A percentile compares a stretch with the other conserved stretches of the same genome.
These are phyloP conservation scores for Penicillium verrucosum DNA, from an alignment of 2,329 filamentous ascomycete genomes.

Conservation along the genomic window DNA sequence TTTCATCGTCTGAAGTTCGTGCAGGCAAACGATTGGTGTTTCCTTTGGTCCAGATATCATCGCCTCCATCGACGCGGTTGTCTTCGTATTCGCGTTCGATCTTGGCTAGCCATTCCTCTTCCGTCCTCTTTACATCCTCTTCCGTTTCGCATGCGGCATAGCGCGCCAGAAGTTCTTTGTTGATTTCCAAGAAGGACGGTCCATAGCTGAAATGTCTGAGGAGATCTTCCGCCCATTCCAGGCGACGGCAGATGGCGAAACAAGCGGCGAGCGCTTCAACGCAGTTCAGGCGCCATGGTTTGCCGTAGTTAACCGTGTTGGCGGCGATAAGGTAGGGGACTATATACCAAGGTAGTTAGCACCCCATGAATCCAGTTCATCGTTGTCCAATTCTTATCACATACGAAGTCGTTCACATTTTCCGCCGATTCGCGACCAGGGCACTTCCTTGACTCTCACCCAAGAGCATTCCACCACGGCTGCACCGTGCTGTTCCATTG, in stretches of 20 bases:
- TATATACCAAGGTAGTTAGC: conserved; percentile 14
- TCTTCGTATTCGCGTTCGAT: conserved; percentile 86
- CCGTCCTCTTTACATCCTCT: conserved; percentile 75
- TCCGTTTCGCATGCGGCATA: conserved; percentile 84
- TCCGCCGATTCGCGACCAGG: conserved; percentile 86
- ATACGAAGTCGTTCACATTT: conserved; percentile 76
- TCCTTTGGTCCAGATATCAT: conserved; percentile 85
- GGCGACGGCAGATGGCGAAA: conserved; percentile 87
- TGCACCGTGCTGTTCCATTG: conserved; percentile 84
- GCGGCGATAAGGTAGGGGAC: conserved; percentile 94
- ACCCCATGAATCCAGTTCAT: background rate
- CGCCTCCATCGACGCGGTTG: conserved; percentile 60
- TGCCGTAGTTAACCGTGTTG: conserved; percentile 95
- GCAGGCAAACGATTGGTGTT: conserved; percentile 71
- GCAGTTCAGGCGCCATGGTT: conserved; percentile 92
- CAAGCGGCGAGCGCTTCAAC: conserved; percentile 91
- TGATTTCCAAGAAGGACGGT: conserved; percentile 84
- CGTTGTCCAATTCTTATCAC: conserved; percentile 15
- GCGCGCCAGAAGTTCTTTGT: conserved; percentile 71
- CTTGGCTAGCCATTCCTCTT: conserved; percentile 83
- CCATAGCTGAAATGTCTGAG: conserved; percentile 86
- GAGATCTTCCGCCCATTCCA: conserved; percentile 84
- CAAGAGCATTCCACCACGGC: conserved; percentile 97
- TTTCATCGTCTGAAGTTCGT: conserved; percentile 52
- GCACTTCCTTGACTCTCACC: conserved; percentile 88